Conservation (phyloP, 2,329 filamentous ascomycete species). For the Colletotrichum higginsianum region DNA sequence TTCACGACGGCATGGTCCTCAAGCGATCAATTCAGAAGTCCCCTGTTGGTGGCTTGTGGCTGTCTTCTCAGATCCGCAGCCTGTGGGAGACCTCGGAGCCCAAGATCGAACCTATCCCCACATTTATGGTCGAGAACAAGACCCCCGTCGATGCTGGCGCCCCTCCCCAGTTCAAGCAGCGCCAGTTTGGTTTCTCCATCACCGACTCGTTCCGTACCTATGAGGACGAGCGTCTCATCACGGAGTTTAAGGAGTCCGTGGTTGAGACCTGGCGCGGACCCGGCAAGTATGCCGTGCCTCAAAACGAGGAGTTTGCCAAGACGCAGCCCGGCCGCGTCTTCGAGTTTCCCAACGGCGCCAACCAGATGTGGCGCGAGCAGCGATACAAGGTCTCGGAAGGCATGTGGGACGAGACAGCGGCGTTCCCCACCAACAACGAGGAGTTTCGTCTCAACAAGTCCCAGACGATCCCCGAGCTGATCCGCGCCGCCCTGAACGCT, state of each 20-base stretch:
- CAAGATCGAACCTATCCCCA: slow-evolving; percentile 82
- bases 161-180: slow-evolving; percentile 82
- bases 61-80: slow-evolving; percentile 88
- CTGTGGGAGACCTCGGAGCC: slow-evolving; percentile 81
- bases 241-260: slow-evolving; percentile 97
- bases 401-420: slow-evolving; percentile 89
- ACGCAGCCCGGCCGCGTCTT: slow-evolving; percentile 86
- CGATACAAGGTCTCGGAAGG: slow-evolving; percentile 90
- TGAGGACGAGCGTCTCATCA: slow-evolving; percentile 93
- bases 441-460: slow-evolving; percentile 70
- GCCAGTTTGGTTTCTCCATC: slow-evolving; percentile 75
- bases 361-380: slow-evolving; percentile 93
- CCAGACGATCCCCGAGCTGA: slow-evolving; percentile 87
- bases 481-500: slow-evolving; percentile 81
- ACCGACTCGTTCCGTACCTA: slow-evolving; percentile 82
- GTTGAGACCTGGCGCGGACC: slow-evolving; percentile 94
- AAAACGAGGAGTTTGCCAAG: slow-evolving; percentile 84
- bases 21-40: slow-evolving; percentile 92
- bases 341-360: slow-evolving; percentile 97
- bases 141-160: slow-evolving; percentile 88
- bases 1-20: slow-evolving; percentile 94
- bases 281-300: slow-evolving; percentile 73
- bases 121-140: slow-evolving; percentile 91
- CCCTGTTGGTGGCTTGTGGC: slow-evolving; percentile 88
- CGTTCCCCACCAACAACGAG: slow-evolving; percentile 64